Evolutionary conservation across 768 basidiomycete species (phyloP), one percentile per base, ranked within the genome.

Genomic region (Pulveroboletus ravenelii): DNA sequence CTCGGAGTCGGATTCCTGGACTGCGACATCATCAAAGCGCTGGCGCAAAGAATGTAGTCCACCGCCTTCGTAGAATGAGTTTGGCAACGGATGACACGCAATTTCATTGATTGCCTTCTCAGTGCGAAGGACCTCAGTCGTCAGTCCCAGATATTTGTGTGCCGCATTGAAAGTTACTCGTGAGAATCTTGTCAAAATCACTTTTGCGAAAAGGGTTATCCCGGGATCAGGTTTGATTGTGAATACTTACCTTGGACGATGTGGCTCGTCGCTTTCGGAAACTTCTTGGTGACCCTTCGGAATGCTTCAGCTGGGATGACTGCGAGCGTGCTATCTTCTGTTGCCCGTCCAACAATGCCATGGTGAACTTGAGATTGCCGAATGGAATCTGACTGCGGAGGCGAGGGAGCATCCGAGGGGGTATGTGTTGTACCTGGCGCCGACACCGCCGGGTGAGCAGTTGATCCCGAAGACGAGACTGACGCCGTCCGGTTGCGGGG

Each of bases 231-330:
- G 30, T 13, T n/a, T 18, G 30, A 52, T 0, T 20, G 34, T 5
- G 36, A 27, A 39, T 6, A 53, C 64, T 32, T 62, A 84, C 93
- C 92, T 80, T 94, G 91, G 0, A 96, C 92, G 51, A 97, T 93
- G 60, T 94, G 93, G 5, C 94, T 93, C 34, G 93, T 90, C 3
- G 96, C 93, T 62, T 98, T 98, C 0, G 96, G 96, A 60, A 88
- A 96, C 65, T 95, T 93, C 70, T 94, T 91, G 3, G 95, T 97
- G 36, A 99, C 73, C 44, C 93, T 78, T 48, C 87, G 78, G 71
- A 99, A 99, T 5, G 95, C 96, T 66, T 97, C 93, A 2, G 96
- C 95, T 23, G 96, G 96, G 48, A 99, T 98, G 10, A 99, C 95
- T n/a, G 95, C 96, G 17, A 99, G 73, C 2, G 96, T 98, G 5